A percentile compares a stretch with the other conserved stretches of the same genome.
These are phyloP conservation scores for Cairneyella variabilis DNA, from an alignment of 495 filamentous ascomycete genomes.

Conservation along the genomic window DNA sequence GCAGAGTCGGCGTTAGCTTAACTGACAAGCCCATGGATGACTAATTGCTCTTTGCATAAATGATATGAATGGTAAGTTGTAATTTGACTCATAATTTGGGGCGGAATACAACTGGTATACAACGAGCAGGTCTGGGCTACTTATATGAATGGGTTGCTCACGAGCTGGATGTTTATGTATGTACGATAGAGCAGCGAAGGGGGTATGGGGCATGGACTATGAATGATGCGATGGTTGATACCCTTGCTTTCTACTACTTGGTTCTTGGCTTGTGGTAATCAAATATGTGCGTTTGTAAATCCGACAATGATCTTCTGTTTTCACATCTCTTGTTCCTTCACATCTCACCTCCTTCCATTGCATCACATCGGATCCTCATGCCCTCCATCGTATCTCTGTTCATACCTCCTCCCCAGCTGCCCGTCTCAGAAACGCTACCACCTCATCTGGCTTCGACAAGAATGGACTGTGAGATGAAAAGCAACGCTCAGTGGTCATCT, in stretches of 20 bases:
- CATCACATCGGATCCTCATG: too few species aligned
- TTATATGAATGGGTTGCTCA: background rate
- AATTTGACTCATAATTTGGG: too few species aligned
- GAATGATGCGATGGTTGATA: slow-evolving; percentile 10
- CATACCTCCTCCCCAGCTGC: slow-evolving; percentile 14
- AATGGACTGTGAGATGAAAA: slow-evolving; percentile 33
- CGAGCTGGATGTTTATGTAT: slow-evolving; percentile 2
- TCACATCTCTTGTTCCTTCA: too few species aligned
- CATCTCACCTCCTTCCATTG: too few species aligned
- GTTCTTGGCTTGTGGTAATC: too few species aligned
- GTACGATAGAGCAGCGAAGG: slow-evolving; percentile 9
- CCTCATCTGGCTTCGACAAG: slow-evolving; percentile 24
- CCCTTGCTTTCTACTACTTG: slow-evolving; percentile 12
- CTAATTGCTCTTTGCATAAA: slow-evolving; percentile 30
- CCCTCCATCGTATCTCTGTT: too few species aligned
- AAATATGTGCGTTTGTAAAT: too few species aligned
- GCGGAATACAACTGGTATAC: too few species aligned
- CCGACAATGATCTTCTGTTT: too few species aligned
- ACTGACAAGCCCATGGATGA: slow-evolving; percentile 85
- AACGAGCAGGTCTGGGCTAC: too few species aligned
- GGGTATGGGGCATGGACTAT: background rate
- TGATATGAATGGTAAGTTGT: background rate
- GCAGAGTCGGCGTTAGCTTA: slow-evolving; percentile 63
- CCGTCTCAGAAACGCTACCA: slow-evolving; percentile 16
- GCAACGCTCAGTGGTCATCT: slow-evolving; percentile 15